Evolutionary conservation across 768 basidiomycete species (phyloP).

Genomic region (Trametes villosa): DNA sequence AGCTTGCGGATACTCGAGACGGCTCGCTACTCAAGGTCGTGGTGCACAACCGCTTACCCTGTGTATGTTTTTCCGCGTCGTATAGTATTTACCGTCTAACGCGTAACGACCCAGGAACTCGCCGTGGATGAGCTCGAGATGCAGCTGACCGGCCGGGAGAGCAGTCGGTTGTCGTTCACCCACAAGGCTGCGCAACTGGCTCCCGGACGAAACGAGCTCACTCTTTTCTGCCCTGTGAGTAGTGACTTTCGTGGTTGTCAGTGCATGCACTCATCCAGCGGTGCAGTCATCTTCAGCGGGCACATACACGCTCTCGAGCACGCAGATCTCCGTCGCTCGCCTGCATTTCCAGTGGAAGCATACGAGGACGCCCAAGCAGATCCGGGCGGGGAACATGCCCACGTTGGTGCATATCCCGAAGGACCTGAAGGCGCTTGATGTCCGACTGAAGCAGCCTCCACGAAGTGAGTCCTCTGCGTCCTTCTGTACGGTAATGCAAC

Average conservation of each 20-base stretch:
- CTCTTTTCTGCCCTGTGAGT: conserved; percentile 74
- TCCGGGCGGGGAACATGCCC: conserved; percentile 36
- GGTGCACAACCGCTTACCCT: conserved; percentile 71
- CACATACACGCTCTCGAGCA: conserved; percentile 66
- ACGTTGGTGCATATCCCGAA: conserved; percentile 63
- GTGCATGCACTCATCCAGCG: not conserved
- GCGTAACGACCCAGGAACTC: conserved; percentile 50
- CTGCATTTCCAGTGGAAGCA: conserved; percentile 70
- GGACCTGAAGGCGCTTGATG: conserved; percentile 65
- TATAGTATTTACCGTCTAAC: not conserved
- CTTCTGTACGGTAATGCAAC: not conserved
- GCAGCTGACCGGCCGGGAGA: conserved; percentile 63
- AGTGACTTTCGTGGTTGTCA: not conserved
- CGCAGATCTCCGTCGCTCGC: conserved; percentile 65
- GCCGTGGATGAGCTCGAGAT: conserved; percentile 65
- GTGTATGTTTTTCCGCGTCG: conserved; percentile 62
- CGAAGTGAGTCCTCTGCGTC: conserved; percentile 28
- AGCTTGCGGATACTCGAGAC: conserved; percentile 63
- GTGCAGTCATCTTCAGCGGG: conserved; percentile 67
- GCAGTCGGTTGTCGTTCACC: conserved; percentile 63
- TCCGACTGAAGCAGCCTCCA: conserved; percentile 62
- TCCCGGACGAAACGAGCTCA: conserved; percentile 62
- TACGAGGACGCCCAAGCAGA: conserved; percentile 27
- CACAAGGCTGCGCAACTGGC: conserved; percentile 46
- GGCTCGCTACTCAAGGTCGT: conserved; percentile 62